Evolutionary conservation across 2,329 filamentous ascomycete genomes (phyloP), one percentile per base, ranked within the genome.

Genomic region (Phialocephala sp.): DNA sequence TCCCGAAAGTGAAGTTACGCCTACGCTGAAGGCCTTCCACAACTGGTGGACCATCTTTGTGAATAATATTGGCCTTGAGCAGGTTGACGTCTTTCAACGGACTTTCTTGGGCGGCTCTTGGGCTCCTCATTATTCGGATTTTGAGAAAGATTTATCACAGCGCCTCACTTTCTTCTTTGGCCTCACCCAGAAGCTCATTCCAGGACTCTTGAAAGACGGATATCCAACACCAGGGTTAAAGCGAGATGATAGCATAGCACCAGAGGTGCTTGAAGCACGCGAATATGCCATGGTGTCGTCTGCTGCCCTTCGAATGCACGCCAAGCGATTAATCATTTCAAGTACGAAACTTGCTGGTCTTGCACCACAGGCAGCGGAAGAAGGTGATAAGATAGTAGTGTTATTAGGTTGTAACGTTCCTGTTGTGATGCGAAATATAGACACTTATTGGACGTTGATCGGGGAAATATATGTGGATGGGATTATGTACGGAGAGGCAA

Each of bases 391-490:
- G 35, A 59, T 67, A n/a, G 60, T 45, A 55, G 57, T 69, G 24
- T 45, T 69, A 18, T 20, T 67, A 1, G 67, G 67, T 3, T 66
- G 62, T 20, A 56, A 62, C 14, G 63, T 61, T 43, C 67, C 65
- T 47, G 62, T 66, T 32, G 18, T 69, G 35, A 36, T 69, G 35
- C 55, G 62, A 22, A 20, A 43, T 14, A n/a, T 55, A 18, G 52
- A 52, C 20, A 67, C 65, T 22, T 39, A 64, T 54, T 75, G 66
- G 62, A 62, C 64, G 27, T 68, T 75, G 27, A 57, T 75, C 24
- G 72, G 74, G 4, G 72, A 74, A 55, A 66, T 69, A 22, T 75
- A 75, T 66, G 68, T 74, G 1, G 68, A 74, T 52, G 72, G 72
- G 8, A 67, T 74, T 8, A 73, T 73, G 69, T 67, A 73, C 39